Percentiles rank a stretch among this genome's conserved stretches.
These are phyloP conservation scores for Linum trigynum DNA, from an alignment of 345 rosid genomes.

Conservation along the genomic window DNA sequence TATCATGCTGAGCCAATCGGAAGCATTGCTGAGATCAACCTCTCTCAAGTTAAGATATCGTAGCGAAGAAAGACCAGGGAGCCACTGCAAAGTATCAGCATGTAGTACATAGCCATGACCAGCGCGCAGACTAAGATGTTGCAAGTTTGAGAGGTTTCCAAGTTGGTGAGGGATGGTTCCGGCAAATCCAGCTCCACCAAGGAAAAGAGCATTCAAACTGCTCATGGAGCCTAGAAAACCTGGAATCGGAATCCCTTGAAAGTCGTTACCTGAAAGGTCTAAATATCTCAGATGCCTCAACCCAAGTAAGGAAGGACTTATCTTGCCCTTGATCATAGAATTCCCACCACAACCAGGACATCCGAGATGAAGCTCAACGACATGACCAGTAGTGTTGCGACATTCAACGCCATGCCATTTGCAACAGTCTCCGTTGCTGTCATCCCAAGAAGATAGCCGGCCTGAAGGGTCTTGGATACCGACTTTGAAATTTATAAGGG, in stretches of 20 bases:
- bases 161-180: conserved; percentile 20
- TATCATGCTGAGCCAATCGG: conserved; percentile 6
- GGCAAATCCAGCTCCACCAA: conserved; percentile 13
- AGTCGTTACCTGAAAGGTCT: neutral
- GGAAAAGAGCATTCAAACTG: conserved; percentile 17
- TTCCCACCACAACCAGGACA: neutral
- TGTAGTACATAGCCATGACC: neutral
- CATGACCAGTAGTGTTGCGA: too few species aligned
- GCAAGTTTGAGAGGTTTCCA: conserved; percentile 23
- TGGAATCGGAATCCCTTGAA: neutral
- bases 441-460: too few species aligned
- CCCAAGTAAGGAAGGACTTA: neutral
- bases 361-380: neutral
- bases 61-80: conserved; percentile 14
- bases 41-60: conserved; percentile 15
- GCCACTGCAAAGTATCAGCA: conserved; percentile 19
- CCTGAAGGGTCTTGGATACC: too few species aligned
- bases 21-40: conserved; percentile 3
- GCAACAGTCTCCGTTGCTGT: too few species aligned
- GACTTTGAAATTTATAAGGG: too few species aligned
- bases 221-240: neutral
- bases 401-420: too few species aligned
- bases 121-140: conserved; percentile 10
- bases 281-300: neutral
- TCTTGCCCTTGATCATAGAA: neutral